Conservation (phyloP, 306 rosid genomes). For the Arachis hypogaea region DNA sequence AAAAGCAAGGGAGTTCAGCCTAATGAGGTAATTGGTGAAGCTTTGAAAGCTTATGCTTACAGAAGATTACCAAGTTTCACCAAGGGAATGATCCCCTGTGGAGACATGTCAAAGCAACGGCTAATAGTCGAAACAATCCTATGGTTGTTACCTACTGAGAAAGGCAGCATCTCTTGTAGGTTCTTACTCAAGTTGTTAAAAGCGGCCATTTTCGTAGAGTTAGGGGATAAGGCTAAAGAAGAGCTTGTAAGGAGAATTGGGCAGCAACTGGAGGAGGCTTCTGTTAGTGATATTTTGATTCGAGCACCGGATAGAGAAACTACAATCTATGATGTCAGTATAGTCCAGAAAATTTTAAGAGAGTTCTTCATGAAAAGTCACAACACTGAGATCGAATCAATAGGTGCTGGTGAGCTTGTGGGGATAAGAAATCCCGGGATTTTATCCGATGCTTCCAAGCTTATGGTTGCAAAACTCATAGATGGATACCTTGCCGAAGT, state of each 20-base stretch:
- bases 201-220: slow-evolving; percentile 65
- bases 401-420: slow-evolving; percentile 55
- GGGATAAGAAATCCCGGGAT: slow-evolving; percentile 65
- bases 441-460: slow-evolving; percentile 88
- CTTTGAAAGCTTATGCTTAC: slow-evolving; percentile 86
- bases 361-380: slow-evolving; percentile 69
- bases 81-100: slow-evolving; percentile 70
- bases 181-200: slow-evolving; percentile 80
- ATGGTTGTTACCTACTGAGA: slow-evolving; percentile 78
- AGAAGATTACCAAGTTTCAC: slow-evolving; percentile 80
- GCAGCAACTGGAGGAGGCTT: slow-evolving; percentile 92
- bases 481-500: slow-evolving; percentile 90
- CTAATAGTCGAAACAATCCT: slow-evolving; percentile 64
- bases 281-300: slow-evolving; percentile 77
- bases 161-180: slow-evolving; percentile 81
- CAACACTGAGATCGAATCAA: slow-evolving; percentile 60
- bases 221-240: slow-evolving; percentile 56
- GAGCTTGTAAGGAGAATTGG: slow-evolving; percentile 77
- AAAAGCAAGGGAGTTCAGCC: slow-evolving; percentile 56
- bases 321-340: slow-evolving; percentile 59
- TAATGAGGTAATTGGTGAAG: slow-evolving; percentile 87
- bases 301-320: slow-evolving; percentile 62
- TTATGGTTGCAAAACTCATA: slow-evolving; percentile 89
- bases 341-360: slow-evolving; percentile 70
- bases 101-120: slow-evolving; percentile 59